phyloP scores from a whole-genome alignment of 2,329 filamentous ascomycete species.

The Aureobasidium namibiae region DNA sequence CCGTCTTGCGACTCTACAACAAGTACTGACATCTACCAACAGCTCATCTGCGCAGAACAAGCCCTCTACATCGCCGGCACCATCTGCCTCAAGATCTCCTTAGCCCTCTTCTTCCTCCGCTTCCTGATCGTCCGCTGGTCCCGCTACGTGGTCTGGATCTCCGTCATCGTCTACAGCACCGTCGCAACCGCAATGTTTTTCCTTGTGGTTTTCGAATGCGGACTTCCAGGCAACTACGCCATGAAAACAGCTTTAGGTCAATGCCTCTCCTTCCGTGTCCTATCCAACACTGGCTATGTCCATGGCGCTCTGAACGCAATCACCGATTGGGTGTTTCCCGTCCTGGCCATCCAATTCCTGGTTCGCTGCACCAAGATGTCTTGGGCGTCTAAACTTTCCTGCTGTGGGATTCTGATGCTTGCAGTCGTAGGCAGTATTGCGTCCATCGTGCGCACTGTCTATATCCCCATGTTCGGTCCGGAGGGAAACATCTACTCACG shows the following conservation, averaged over 20 bases:
- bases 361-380: constrained; percentile 32
- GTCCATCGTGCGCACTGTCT: constrained; percentile 19
- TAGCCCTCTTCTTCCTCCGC: constrained; percentile 37
- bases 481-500: constrained; percentile 19
- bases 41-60: constrained; percentile 26
- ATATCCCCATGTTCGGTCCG: constrained; percentile 17
- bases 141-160: constrained; percentile 20
- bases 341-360: constrained; percentile 33
- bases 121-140: constrained; percentile 33
- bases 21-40: neutral
- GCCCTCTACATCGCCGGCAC: constrained; percentile 33
- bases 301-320: constrained; percentile 26
- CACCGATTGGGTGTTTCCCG: constrained; percentile 28
- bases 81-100: constrained; percentile 35
- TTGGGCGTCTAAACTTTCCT: constrained; percentile 32
- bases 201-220: constrained; percentile 25
- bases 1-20: neutral
- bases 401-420: constrained; percentile 31
- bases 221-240: constrained; percentile 16
- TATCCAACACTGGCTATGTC: neutral
- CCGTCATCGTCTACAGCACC: constrained; percentile 27
- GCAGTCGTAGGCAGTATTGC: constrained; percentile 23
- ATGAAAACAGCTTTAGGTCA: neutral
- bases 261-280: neutral
- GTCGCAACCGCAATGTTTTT: constrained; percentile 24